Evolutionary conservation across 495 filamentous ascomycete genomes (phyloP).

Genomic region (Penicillium pancosmium): DNA sequence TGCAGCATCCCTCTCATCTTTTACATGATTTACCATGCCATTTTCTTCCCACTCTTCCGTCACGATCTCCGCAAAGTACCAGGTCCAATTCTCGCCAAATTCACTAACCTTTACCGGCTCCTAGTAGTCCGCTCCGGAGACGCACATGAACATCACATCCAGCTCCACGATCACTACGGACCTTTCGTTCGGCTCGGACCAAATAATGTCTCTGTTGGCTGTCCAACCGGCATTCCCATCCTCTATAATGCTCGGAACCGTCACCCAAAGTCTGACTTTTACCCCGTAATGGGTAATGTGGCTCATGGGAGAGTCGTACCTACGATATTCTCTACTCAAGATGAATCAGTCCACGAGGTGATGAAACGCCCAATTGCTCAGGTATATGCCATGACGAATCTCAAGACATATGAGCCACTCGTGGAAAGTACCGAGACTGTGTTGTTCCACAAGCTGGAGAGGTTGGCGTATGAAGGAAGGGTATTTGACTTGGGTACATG

Average conservation of each 20-base stretch:
- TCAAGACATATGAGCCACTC: constrained; percentile 11
- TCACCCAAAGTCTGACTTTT: constrained; percentile 16
- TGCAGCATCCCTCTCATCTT: neutral
- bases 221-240: constrained; percentile 35
- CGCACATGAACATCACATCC: constrained; percentile 31
- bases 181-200: constrained; percentile 58
- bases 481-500: constrained; percentile 31
- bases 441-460: constrained; percentile 1
- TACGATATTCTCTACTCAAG: constrained; percentile 10
- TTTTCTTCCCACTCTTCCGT: constrained; percentile 11
- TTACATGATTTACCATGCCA: constrained; percentile 5
- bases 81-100: constrained; percentile 42
- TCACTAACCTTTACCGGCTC: constrained; percentile 37
- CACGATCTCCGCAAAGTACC: constrained; percentile 34
- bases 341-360: constrained; percentile 10
- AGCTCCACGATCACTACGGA: constrained; percentile 53
- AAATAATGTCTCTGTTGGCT: constrained; percentile 53
- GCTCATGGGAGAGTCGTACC: constrained; percentile 12
- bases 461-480: neutral
- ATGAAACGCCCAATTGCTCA: constrained; percentile 14
- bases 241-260: constrained; percentile 37
- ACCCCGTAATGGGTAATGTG: constrained; percentile 14
- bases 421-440: constrained; percentile 9
- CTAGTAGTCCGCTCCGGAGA: constrained; percentile 29
- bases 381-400: constrained; percentile 15